phyloP scores from a whole-genome alignment of 148 eudicot genomes.

The Heliosperma pusillum region DNA sequence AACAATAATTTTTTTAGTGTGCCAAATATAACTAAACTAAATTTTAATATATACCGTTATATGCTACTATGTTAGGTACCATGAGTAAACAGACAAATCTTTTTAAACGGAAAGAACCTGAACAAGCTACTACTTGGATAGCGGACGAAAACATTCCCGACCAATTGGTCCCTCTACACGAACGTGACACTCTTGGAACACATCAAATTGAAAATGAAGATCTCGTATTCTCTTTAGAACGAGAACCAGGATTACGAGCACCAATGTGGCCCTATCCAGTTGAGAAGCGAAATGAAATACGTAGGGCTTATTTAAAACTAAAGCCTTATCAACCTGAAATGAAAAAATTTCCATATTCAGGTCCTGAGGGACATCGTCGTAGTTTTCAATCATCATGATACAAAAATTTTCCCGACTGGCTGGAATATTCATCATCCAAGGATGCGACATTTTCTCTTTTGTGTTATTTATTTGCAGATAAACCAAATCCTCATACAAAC shows the following conservation, averaged over 20 bases:
- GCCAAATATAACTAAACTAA: no score
- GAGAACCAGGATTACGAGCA: background rate
- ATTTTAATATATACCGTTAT: no score
- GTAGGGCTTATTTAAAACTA: background rate
- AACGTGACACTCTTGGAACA: background rate
- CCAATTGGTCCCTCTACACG: background rate
- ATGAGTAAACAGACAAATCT: background rate
- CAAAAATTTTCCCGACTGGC: background rate
- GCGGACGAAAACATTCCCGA: background rate
- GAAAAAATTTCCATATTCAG: background rate
- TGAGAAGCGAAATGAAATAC: background rate
- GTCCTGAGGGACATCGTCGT: slow-evolving; percentile 2
- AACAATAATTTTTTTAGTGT: no score
- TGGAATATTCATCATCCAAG: slow-evolving; percentile 12
- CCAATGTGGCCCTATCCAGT: slow-evolving; percentile 9
- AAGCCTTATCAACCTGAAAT: slow-evolving; percentile 7
- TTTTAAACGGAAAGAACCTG: background rate
- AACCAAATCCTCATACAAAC: background rate
- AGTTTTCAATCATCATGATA: background rate
- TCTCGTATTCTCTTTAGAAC: slow-evolving; percentile 2
- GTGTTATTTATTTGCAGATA: slow-evolving; percentile 11
- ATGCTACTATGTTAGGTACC: no score
- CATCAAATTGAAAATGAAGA: background rate
- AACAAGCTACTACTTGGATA: background rate
- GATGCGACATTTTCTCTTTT: slow-evolving; percentile 1